Conservation (phyloP, 2,329 filamentous ascomycete species). For the Sclerotinia spermophila region DNA sequence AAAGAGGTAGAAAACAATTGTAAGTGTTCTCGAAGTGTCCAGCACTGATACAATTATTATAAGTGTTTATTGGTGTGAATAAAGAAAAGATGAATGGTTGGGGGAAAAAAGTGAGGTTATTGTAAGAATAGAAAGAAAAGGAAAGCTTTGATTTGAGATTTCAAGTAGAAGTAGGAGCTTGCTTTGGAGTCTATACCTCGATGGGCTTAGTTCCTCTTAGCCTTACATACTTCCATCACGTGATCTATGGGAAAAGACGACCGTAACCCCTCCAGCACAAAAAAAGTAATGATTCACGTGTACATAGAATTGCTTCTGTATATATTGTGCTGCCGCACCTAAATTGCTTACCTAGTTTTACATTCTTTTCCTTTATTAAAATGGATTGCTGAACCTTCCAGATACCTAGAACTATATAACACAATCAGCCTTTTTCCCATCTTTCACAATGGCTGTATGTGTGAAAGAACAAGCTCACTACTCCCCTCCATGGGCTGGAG, state of each 20-base stretch:
- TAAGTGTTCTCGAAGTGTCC: slow-evolving; percentile 31
- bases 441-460: slow-evolving; percentile 24
- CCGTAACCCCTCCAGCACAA: not conserved
- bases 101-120: slow-evolving; percentile 8
- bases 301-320: not conserved
- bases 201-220: not conserved
- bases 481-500: slow-evolving; percentile 90
- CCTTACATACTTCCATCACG: not conserved
- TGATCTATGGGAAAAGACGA: not conserved
- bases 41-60: slow-evolving; percentile 28
- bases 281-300: no score
- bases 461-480: slow-evolving; percentile 60
- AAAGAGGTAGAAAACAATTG: slow-evolving; percentile 13
- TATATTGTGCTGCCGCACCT: not conserved
- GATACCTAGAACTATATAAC: not conserved
- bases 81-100: slow-evolving; percentile 9
- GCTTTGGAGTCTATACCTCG: not conserved
- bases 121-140: not conserved
- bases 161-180: not conserved
- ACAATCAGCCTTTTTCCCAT: not conserved
- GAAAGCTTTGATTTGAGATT: slow-evolving; percentile 9
- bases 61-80: not conserved
- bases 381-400: not conserved
- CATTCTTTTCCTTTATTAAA: not conserved
- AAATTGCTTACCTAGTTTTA: not conserved